Percentiles rank a stretch among this genome's conserved stretches.
Evolutionary conservation across 2,329 filamentous ascomycete species (phyloP).

Genomic region (Microcyclospora tardicrescens): DNA sequence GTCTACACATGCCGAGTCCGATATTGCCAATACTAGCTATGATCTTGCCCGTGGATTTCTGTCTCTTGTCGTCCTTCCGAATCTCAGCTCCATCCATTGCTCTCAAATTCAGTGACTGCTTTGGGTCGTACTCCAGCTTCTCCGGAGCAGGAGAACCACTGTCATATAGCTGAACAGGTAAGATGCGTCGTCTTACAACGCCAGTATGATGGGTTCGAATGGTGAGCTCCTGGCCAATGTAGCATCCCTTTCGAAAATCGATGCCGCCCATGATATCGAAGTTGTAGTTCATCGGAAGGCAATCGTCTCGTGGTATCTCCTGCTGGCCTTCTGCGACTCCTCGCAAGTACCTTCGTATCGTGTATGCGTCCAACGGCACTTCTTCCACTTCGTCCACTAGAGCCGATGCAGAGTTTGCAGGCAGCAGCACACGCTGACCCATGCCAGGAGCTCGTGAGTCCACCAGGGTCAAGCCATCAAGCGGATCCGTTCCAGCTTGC

Average conservation of each 20-base stretch:
- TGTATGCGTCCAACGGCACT: constrained; percentile 43
- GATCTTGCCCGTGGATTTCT: constrained; percentile 66
- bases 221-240: constrained; percentile 91
- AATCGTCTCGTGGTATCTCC: constrained; percentile 58
- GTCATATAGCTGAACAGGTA: constrained; percentile 65
- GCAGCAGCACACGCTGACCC: constrained; percentile 21
- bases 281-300: constrained; percentile 79
- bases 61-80: constrained; percentile 38
- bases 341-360: constrained; percentile 59
- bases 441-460: constrained; percentile 25
- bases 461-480: constrained; percentile 27
- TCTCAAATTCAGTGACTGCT: not conserved
- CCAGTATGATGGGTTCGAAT: constrained; percentile 91
- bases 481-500: constrained; percentile 3
- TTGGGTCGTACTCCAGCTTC: constrained; percentile 36
- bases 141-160: constrained; percentile 28
- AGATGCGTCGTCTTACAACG: constrained; percentile 77
- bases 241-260: constrained; percentile 93
- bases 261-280: constrained; percentile 76
- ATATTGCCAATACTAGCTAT: constrained; percentile 69
- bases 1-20: constrained; percentile 70
- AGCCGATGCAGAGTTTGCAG: constrained; percentile 3
- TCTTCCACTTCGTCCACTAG: constrained; percentile 29
- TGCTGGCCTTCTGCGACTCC: constrained; percentile 75
- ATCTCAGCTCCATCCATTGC: constrained; percentile 34